Percentiles rank a stretch among this genome's conserved stretches.
phyloP scores from a whole-genome alignment of 192 early-diverging fungal genomes.

The Radiomyces spectabilis region DNA sequence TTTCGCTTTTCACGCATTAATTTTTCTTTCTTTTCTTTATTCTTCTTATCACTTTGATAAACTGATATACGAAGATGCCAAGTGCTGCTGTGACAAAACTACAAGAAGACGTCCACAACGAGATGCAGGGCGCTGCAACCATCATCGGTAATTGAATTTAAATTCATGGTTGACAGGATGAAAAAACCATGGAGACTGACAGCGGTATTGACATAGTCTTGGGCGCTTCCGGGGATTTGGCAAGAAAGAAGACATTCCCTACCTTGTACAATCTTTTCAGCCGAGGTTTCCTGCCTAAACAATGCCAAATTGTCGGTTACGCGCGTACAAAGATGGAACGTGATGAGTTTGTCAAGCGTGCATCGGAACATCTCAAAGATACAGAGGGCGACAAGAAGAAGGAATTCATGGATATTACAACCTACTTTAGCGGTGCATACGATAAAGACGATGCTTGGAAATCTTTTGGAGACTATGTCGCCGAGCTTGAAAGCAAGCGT shows the following conservation, averaged over 20 bases:
- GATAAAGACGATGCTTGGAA: conserved; percentile 66
- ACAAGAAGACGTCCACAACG: background rate
- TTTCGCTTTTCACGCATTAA: too few relatives aligned
- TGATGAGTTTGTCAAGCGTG: conserved; percentile 68
- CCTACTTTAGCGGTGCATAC: conserved; percentile 79
- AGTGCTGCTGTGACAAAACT: too few relatives aligned
- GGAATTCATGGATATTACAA: conserved; percentile 58
- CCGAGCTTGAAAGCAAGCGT: conserved; percentile 46
- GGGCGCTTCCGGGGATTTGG: conserved; percentile 85
- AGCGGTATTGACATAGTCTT: conserved; percentile 38
- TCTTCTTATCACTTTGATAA: too few relatives aligned
- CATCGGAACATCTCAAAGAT: conserved; percentile 43
- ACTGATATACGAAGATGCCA: too few relatives aligned
- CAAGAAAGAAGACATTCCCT: conserved; percentile 95
- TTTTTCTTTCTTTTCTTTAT: too few relatives aligned
- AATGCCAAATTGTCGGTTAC: conserved; percentile 78
- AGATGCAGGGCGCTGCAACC: background rate
- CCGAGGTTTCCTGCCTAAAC: conserved; percentile 63
- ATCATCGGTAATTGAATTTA: conserved; percentile 3
- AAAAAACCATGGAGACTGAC: background rate
- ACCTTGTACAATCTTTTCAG: conserved; percentile 85
- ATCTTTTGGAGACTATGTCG: conserved; percentile 49
- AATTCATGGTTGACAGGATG: background rate
- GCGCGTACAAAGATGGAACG: conserved; percentile 75
- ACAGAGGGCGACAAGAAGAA: conserved; percentile 45